Percentiles rank a stretch among this genome's conserved stretches.
These are phyloP conservation scores for Phytophthora uliginosa DNA, from an alignment of 352 stramenopile genomes.

Conservation along the genomic window DNA sequence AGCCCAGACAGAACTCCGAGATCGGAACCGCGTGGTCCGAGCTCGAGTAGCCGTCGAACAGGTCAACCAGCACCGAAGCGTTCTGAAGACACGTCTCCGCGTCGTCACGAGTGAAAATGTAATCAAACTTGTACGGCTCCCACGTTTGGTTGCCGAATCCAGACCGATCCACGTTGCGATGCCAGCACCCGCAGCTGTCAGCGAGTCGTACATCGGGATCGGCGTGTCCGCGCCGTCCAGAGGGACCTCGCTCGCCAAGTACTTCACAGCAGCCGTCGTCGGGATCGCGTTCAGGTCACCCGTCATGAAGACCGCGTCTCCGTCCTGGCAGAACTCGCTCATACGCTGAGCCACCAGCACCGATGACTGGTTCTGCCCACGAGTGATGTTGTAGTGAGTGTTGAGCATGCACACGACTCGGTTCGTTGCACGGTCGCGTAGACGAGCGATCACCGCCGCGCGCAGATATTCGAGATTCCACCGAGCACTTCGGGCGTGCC, in stretches of 20 bases:
- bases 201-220: conserved; percentile 67
- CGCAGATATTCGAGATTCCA: conserved; percentile 73
- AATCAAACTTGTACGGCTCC: conserved; percentile 67
- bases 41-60: conserved; percentile 53
- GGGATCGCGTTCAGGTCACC: conserved; percentile 67
- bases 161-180: conserved; percentile 67
- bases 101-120: conserved; percentile 67
- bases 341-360: conserved; percentile 56
- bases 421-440: conserved; percentile 30
- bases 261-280: conserved; percentile 45
- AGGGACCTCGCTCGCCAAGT: conserved; percentile 33
- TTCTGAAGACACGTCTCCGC: conserved; percentile 46
- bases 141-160: conserved; percentile 43
- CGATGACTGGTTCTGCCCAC: conserved; percentile 61
- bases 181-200: conserved; percentile 44
- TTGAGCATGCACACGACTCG: conserved; percentile 69
- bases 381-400: conserved; percentile 74
- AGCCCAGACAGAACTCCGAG: conserved; percentile 64
- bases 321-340: conserved; percentile 43
- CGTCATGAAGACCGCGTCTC: conserved; percentile 65
- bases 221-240: conserved; percentile 36
- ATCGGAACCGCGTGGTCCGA: conserved; percentile 73
- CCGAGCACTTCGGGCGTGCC: conserved; percentile 54
- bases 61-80: conserved; percentile 49
- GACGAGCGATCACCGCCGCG: conserved; percentile 59